Base-by-base conservation (phyloP, 306 rosid species). In the Dryas octopetala region DNA sequence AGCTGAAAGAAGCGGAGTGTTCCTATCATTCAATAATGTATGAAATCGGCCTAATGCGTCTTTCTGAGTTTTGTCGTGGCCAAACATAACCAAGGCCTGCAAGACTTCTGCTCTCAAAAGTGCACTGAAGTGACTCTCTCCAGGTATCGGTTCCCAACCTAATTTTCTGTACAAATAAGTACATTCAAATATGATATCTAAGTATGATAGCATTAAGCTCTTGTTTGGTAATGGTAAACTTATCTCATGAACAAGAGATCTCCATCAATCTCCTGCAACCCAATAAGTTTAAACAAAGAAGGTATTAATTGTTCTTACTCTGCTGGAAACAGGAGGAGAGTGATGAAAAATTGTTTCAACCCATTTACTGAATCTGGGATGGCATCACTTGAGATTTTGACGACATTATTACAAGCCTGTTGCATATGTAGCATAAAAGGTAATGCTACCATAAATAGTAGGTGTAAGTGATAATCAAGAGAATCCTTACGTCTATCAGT, bases 71-170 rank as follows among this genome's bases (percentile, higher is more conserved):
- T 82, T 66, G 23, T 66, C 84, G 60, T 88, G 90, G 70, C 82
- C 91, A 71, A 87, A 87, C 19, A 53, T 58, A 65, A 84, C 86
- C 85, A 88, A 79, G 54, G 91, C 91, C 68, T 38, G 45, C 12
- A 81, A 46, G 62, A 88, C 74, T 80, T 77, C 75, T 53, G 65
- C 91, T 67, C 93, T 82, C 80, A 75, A 58, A 52, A 88, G 81
- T 68, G 85, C 77, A 57, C 47, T 66, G 65, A 81, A 86, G 76
- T 85, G 88, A 63, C 63, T 76, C 84, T 88, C 91, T 62, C 82
- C 91, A 15, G 80, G 57, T 77, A 52, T 60, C 10, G 90, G 67
- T 53, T 85, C 89, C 96, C 90, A 91, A 9, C 93, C 91, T 78
- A 84, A 73, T 28, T 44, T 72, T 80, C 93, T 88, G 88, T 62